Base-by-base conservation (phyloP, 768 basidiomycete species). In the Lyophyllum shimeji region DNA sequence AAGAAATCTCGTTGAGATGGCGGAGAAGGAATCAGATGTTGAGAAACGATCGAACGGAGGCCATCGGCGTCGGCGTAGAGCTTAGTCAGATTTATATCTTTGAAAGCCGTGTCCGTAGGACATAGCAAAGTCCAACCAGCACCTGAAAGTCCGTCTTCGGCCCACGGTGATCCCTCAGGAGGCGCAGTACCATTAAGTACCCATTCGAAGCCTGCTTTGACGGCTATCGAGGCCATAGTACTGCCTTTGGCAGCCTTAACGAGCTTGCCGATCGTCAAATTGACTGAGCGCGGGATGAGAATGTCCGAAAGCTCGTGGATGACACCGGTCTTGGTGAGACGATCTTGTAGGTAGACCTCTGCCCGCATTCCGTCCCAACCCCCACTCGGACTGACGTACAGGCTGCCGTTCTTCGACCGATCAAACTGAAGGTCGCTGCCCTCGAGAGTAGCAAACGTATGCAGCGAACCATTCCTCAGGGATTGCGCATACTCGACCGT, bases 101-200 rank as follows among this genome's bases (percentile, higher is more conserved):
- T 88, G 80, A 98, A 97, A 0, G 96, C 95, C 55, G 89, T 87
- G 65, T 99, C 97, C 6, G 85, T 84, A 2, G 97, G 97, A 61
- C 91, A 95, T 20, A 99, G 78, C 3, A 99, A 70, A 1, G 94
- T 96, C 87, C 95, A 98, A 3, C 87, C 86, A 8, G 69, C 71
- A 23, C 75, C 78, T 18, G 67, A 65, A n/a, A 80, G 63, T 44
- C 72, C 77, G 53, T 69, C 65, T 15, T 84, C 77, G 5, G 80
- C 81, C 86, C 86, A 91, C 11, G 72, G 74, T 9, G 87, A 87
- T 52, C 77, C 87, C 61, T 85, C 82, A 4, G 90, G 89, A 7
- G 90, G 90, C 0, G 80, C 73, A 6, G 86, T 90, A 4, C 95
- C 96, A 60, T 98, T 87, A 53, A 98, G 73, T 34, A 97, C 73